Evolutionary conservation across 2,329 filamentous ascomycete genomes (phyloP), one percentile per base, ranked within the genome.

Genomic region (Blumeriella jaapii): DNA sequence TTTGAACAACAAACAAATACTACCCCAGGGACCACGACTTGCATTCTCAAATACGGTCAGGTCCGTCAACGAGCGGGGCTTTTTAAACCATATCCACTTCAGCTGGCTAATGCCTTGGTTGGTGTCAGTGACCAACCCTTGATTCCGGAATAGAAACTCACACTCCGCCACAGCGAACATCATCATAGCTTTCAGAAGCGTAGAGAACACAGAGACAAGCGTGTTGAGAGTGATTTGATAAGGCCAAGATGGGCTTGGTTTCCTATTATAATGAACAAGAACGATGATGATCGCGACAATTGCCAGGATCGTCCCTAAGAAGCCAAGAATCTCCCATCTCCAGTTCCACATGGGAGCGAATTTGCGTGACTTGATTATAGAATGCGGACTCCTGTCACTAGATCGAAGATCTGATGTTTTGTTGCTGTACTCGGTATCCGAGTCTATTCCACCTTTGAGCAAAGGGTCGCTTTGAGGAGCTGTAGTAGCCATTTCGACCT

Each of bases 11-110:
- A 35, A 16, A 9, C 30, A n/a, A 11, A 19, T 10, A 29, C 26
- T 24, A 3, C 33, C 33, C 28, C 28, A 29, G 2, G 33, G 33
- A 5, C 33, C 33, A 17, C 33, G 14, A 13, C 26, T 29, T 6
- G 33, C 33, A 17, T 16, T 17, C 7, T 36, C 33, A 24, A 36
- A 36, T 4, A 14, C 11, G 19, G 26, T 24, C 7, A 36, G 19
- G n/a, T 36, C 33, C 5, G 17, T 14, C 6, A 36, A 19, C 2
- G 33, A 24, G 10, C 20, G 26, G 5, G 33, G 33, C 3, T 16
- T 23, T 13, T 29, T 30, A 19, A 36, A 36, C 33, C 33, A 36
- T 6, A 30, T 23, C 33, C 33, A 36, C 18, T 36, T 36, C 14
- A 36, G 13, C 8, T 36, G 33, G 12, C 33, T 29, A 12, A 36